phyloP scores from a whole-genome alignment of 2,329 filamentous ascomycete genomes.

The Rhynchosporium graminicola region DNA sequence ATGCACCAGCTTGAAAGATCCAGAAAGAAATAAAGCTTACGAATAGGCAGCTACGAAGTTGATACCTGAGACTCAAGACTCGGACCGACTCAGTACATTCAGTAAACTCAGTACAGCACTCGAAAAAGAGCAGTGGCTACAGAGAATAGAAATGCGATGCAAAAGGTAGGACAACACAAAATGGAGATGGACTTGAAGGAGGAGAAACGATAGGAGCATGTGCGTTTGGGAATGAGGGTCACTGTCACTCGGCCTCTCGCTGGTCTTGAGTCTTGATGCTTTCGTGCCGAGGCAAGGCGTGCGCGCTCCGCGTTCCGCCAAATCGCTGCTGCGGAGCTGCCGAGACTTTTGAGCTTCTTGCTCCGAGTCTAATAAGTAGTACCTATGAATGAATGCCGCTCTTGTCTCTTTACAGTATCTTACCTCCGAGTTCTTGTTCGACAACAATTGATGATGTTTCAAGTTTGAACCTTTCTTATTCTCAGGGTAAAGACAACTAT shows the following conservation, averaged over 20 bases:
- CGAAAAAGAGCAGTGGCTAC: background rate
- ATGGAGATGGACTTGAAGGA: background rate
- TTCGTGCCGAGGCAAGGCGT: constrained; percentile 3
- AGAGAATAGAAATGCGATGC: background rate
- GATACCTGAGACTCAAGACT: background rate
- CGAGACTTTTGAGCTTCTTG: background rate
- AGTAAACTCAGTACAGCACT: background rate
- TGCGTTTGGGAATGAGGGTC: constrained; percentile 1
- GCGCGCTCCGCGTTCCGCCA: background rate
- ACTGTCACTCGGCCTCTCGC: constrained; percentile 8
- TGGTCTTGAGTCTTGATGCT: background rate
- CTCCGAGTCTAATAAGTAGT: constrained; percentile 4
- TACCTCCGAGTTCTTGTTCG: background rate
- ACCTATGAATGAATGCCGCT: background rate
- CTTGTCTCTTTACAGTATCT: constrained; percentile 9
- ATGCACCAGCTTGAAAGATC: background rate
- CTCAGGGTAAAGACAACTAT: too few species aligned
- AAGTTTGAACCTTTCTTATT: too few species aligned
- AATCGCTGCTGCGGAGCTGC: background rate
- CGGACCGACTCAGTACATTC: constrained; percentile 2
- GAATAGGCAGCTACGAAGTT: background rate
- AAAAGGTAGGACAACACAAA: background rate
- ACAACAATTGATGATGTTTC: too few species aligned
- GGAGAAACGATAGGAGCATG: constrained; percentile 5
- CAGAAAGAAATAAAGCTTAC: constrained; percentile 2